Conservation (phyloP, 352 stramenopile species). For the Globisporangium carolinianum region DNA sequence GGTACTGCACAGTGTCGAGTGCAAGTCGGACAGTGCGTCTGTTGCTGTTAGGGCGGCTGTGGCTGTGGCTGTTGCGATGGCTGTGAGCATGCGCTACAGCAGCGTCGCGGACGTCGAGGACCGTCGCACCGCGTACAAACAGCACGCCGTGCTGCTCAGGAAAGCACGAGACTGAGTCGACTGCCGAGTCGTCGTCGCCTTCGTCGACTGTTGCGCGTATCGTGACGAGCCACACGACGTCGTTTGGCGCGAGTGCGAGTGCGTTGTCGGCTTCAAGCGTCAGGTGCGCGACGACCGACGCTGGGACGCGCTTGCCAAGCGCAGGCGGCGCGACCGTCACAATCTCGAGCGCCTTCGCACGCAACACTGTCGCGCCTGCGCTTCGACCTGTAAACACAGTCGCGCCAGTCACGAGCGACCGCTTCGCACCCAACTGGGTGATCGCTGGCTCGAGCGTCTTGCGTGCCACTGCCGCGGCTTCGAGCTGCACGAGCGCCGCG, state of each 20-base stretch:
- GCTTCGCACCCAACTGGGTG: conserved; percentile 47
- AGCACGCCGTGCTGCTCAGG: conserved; percentile 86
- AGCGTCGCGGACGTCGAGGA: conserved; percentile 84
- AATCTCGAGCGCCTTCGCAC: background rate
- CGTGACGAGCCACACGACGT: conserved; percentile 93
- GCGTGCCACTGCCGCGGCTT: conserved; percentile 84
- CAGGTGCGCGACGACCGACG: conserved; percentile 82
- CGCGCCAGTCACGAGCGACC: conserved; percentile 34
- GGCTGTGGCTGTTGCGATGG: conserved; percentile 11
- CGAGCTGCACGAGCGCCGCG: conserved; percentile 88
- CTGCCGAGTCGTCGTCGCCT: conserved; percentile 51
- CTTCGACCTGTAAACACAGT: conserved; percentile 44
- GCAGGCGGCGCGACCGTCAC: background rate
- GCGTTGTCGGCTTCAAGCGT: conserved; percentile 74
- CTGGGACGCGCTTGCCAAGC: conserved; percentile 83
- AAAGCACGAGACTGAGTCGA: conserved; percentile 45
- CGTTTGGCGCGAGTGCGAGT: conserved; percentile 78
- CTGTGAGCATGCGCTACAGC: too few species aligned
- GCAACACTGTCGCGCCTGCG: conserved; percentile 7
- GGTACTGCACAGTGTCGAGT: conserved; percentile 94
- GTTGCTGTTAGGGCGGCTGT: conserved; percentile 26
- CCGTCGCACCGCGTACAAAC: conserved; percentile 61
- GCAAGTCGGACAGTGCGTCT: conserved; percentile 86
- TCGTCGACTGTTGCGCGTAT: conserved; percentile 65
- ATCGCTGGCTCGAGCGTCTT: conserved; percentile 85